These are phyloP conservation scores for Chernovozyma aurita DNA, from an alignment of 1,139 yeast species.

Conservation along the genomic window DNA sequence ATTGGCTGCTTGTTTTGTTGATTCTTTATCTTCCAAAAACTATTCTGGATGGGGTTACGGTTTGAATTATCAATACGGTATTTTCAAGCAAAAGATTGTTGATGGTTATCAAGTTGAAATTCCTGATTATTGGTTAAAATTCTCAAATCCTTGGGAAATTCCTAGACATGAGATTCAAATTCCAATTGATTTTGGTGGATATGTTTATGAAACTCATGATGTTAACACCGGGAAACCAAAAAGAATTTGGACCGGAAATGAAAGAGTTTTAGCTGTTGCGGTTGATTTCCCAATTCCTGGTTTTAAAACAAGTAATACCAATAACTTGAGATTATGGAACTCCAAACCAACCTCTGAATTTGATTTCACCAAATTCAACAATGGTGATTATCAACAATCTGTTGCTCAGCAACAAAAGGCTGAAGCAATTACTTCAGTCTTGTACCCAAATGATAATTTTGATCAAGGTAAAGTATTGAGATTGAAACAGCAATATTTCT, in stretches of 20 bases:
- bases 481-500: slow-evolving; percentile 91
- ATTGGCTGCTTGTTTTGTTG: slow-evolving; percentile 91
- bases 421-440: slow-evolving; percentile 85
- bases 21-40: slow-evolving; percentile 79
- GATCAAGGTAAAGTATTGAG: slow-evolving; percentile 89
- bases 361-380: slow-evolving; percentile 86
- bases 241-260: slow-evolving; percentile 81
- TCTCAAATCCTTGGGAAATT: slow-evolving; percentile 90
- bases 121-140: slow-evolving; percentile 91
- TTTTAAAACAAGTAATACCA: slow-evolving; percentile 75
- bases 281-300: slow-evolving; percentile 95
- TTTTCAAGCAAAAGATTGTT: slow-evolving; percentile 83
- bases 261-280: slow-evolving; percentile 86
- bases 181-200: slow-evolving; percentile 91
- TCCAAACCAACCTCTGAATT: slow-evolving; percentile 89
- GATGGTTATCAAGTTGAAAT: slow-evolving; percentile 93
- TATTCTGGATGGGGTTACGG: slow-evolving; percentile 98
- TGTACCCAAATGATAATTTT: slow-evolving; percentile 91
- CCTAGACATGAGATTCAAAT: slow-evolving; percentile 82
- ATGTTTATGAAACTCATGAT: slow-evolving; percentile 59
- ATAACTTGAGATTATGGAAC: slow-evolving; percentile 87
- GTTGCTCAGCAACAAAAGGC: slow-evolving; percentile 84
- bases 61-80: slow-evolving; percentile 87
- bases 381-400: slow-evolving; percentile 86
- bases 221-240: slow-evolving; percentile 49